Conservation (phyloP, 305 asterid genomes). For the Andrographis paniculata region DNA sequence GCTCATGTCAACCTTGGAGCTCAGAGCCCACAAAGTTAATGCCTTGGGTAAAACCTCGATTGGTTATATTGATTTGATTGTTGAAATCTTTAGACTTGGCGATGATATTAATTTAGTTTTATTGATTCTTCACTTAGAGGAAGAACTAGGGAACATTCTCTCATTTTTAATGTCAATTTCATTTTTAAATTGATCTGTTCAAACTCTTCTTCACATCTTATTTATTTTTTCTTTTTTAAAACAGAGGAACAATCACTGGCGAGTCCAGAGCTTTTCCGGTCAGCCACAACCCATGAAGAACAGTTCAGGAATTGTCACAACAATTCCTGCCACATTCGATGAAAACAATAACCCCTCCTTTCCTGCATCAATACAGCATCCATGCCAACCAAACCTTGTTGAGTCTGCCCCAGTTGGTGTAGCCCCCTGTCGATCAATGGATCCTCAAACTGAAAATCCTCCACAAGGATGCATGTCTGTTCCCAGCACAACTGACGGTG, state of each 20-base stretch:
- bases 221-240: conserved; percentile 14
- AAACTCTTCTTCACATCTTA: conserved; percentile 4
- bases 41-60: conserved; percentile 63
- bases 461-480: conserved; percentile 23
- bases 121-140: not conserved
- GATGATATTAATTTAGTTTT: too few relatives aligned
- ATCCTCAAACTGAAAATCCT: conserved; percentile 36
- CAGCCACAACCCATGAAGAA: conserved; percentile 48
- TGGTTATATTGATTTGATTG: conserved; percentile 3
- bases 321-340: conserved; percentile 48
- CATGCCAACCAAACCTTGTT: conserved; percentile 34
- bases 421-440: conserved; percentile 26
- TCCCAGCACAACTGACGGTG: conserved; percentile 24
- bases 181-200: not conserved
- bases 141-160: not conserved
- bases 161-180: not conserved
- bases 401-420: conserved; percentile 33
- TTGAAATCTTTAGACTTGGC: not conserved
- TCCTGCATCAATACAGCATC: conserved; percentile 35
- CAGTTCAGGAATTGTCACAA: conserved; percentile 39
- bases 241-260: conserved; percentile 94
- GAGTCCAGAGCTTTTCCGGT: conserved; percentile 38
- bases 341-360: conserved; percentile 30
- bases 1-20: conserved; percentile 52
- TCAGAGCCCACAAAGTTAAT: conserved; percentile 68